Percentiles rank a stretch among this genome's conserved stretches.
These are phyloP conservation scores for Magnusiomyces starmeri DNA, from an alignment of 1,139 yeast species.

Conservation along the genomic window DNA sequence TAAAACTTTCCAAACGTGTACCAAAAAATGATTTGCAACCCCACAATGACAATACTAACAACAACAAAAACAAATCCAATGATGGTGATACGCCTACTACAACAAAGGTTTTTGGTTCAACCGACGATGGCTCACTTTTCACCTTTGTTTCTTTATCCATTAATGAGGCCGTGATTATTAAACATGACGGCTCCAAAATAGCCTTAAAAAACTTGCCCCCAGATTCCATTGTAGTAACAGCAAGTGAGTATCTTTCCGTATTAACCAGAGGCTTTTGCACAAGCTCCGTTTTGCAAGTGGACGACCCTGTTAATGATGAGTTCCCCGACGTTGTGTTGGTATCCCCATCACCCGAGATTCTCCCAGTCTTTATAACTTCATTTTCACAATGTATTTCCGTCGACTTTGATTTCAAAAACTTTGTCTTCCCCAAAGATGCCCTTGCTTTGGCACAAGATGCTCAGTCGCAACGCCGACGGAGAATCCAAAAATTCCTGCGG, in stretches of 20 bases:
- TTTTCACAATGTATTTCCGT: constrained; percentile 13
- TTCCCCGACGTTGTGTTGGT: background rate
- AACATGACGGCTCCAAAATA: background rate
- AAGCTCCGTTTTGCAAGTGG: background rate
- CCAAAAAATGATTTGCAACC: background rate
- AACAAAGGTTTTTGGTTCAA: background rate
- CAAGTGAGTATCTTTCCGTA: background rate
- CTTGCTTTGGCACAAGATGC: constrained; percentile 1
- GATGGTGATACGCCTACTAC: background rate
- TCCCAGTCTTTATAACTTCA: background rate
- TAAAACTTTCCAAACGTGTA: background rate
- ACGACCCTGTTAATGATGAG: background rate
- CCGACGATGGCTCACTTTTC: background rate
- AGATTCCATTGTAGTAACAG: background rate
- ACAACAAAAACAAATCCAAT: background rate
- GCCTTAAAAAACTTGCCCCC: background rate
- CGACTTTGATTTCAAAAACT: constrained; percentile 11
- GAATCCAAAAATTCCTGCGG: too few species aligned
- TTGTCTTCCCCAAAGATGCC: constrained; percentile 8
- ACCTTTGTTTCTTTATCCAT: constrained; percentile 1
- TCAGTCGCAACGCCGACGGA: background rate
- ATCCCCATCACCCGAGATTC: background rate
- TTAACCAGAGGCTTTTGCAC: background rate
- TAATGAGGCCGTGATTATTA: background rate
- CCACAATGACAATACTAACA: background rate